Percentiles rank a stretch among this genome's conserved stretches.
These are phyloP conservation scores for Candida easanensis DNA, from an alignment of 805 yeast species.

Conservation along the genomic window DNA sequence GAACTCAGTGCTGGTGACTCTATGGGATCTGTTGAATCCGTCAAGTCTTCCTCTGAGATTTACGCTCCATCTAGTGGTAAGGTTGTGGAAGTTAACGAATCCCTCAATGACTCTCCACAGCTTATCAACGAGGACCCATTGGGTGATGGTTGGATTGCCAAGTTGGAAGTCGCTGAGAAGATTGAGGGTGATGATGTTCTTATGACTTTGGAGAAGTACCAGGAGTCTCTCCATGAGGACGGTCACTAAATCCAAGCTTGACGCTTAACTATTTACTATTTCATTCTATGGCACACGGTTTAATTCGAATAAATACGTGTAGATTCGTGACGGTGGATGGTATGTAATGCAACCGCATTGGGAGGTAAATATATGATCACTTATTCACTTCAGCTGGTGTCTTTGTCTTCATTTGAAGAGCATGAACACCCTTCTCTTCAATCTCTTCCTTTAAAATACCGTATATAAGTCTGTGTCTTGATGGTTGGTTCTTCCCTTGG, in stretches of 20 bases:
- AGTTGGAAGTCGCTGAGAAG: conserved; percentile 55
- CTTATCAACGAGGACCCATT: conserved; percentile 84
- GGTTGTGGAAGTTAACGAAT: conserved; percentile 66
- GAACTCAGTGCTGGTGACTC: conserved; percentile 69
- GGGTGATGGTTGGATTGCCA: conserved; percentile 93
- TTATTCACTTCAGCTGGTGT: conserved; percentile 54
- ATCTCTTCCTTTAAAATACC: conserved; percentile 69
- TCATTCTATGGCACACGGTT: not conserved
- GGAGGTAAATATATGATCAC: conserved; percentile 1
- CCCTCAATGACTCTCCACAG: conserved; percentile 67
- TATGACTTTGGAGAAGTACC: conserved; percentile 51
- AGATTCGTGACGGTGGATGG: not conserved
- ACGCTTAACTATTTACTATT: too few species aligned
- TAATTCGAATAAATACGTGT: not conserved
- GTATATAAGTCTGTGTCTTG: conserved; percentile 78
- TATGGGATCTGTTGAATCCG: conserved; percentile 91
- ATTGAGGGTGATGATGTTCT: conserved; percentile 50
- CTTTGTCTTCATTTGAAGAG: conserved; percentile 80
- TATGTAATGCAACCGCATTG: too few species aligned
- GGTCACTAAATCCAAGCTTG: conserved; percentile 13
- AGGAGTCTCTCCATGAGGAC: conserved; percentile 23
- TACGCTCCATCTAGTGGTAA: conserved; percentile 84
- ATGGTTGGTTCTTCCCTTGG: conserved; percentile 60
- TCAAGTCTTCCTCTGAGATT: conserved; percentile 90
- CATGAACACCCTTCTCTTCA: conserved; percentile 73